phyloP scores from a whole-genome alignment of 2,329 filamentous ascomycete species.

The Cercospora brassicicola region DNA sequence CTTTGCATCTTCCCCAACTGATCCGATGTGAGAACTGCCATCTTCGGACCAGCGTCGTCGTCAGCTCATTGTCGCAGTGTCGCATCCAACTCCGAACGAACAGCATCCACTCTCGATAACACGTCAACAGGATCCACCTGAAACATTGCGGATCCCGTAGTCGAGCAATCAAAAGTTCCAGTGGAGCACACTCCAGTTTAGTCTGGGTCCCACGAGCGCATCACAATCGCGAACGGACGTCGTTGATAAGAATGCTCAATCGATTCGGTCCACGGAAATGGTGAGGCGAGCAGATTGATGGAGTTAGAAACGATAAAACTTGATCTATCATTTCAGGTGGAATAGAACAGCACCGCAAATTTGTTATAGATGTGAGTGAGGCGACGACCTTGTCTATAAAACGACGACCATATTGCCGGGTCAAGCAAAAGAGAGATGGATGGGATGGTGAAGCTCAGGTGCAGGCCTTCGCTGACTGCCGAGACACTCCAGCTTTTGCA shows the following conservation, averaged over 20 bases:
- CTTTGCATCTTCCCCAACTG: background rate
- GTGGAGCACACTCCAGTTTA: background rate
- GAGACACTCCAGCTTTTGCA: slow-evolving; percentile 13
- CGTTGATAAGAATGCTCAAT: background rate
- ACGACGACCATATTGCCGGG: slow-evolving; percentile 4
- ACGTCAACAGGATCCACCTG: background rate
- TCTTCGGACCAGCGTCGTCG: background rate
- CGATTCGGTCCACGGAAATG: background rate
- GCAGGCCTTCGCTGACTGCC: slow-evolving; percentile 12
- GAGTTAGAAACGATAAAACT: background rate
- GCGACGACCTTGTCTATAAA: slow-evolving; percentile 1
- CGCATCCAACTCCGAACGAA: background rate
- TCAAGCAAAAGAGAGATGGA: background rate
- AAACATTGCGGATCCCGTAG: background rate
- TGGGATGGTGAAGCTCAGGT: slow-evolving; percentile 4
- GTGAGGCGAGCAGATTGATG: background rate
- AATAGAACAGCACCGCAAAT: background rate
- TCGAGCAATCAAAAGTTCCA: background rate
- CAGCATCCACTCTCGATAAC: background rate
- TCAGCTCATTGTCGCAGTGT: background rate
- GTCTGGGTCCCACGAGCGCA: background rate
- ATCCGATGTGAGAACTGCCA: background rate
- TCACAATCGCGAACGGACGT: background rate
- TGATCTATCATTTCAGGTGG: background rate
- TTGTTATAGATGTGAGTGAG: background rate